Evolutionary conservation across 768 basidiomycete species (phyloP).

Genomic region (Auriscalpium orientale): DNA sequence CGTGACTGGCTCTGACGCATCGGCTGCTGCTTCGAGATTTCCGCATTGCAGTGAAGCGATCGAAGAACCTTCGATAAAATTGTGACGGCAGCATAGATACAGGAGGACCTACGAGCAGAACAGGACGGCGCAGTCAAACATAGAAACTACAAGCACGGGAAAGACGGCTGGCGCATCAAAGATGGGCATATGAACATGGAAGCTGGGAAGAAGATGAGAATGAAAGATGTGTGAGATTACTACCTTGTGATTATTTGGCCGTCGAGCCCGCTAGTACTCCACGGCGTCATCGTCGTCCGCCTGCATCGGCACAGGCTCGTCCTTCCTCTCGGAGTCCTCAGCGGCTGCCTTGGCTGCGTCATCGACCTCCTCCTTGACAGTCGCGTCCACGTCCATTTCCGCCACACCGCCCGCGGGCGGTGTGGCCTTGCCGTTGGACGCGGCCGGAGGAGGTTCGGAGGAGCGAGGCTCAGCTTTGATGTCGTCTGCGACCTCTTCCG

Average conservation of each 20-base stretch:
- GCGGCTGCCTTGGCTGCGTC: conserved; percentile 7
- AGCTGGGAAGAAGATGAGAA: conserved; percentile 3
- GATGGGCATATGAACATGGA: conserved; percentile 5
- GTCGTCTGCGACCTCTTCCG: conserved; percentile 22
- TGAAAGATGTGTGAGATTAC: not conserved
- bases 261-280: conserved; percentile 43
- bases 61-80: too few relatives aligned
- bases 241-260: conserved; percentile 6
- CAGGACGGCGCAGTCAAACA: too few relatives aligned
- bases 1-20: too few relatives aligned
- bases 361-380: conserved; percentile 5
- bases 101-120: too few relatives aligned
- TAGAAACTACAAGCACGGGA: not conserved
- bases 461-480: not conserved
- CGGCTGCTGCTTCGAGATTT: too few relatives aligned
- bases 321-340: conserved; percentile 10
- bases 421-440: conserved; percentile 4
- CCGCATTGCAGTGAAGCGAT: too few relatives aligned
- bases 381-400: conserved; percentile 15
- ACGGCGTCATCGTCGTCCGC: conserved; percentile 78
- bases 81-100: too few relatives aligned
- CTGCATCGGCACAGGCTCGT: conserved; percentile 36
- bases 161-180: not conserved
- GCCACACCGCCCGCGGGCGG: conserved; percentile 1
- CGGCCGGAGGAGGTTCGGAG: not conserved